Conservation (phyloP, 352 stramenopile genomes). For the Phytophthora cajani region DNA sequence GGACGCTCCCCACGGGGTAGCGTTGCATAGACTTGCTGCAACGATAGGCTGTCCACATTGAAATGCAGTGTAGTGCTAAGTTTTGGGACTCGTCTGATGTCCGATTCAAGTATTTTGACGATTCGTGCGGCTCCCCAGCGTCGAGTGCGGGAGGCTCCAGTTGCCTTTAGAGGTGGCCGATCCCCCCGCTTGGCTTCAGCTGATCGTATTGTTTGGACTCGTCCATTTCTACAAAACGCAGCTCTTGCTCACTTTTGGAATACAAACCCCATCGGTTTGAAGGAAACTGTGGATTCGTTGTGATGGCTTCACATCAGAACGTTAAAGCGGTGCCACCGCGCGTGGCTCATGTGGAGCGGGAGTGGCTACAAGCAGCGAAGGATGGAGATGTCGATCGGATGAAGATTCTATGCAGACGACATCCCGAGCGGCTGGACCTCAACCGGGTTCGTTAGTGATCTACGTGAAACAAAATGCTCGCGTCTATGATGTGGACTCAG, state of each 20-base stretch:
- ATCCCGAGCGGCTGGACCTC: slow-evolving; percentile 13
- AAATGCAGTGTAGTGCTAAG: neutral
- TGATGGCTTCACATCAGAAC: neutral
- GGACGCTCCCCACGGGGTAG: neutral
- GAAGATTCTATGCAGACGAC: neutral
- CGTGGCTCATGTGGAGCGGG: neutral
- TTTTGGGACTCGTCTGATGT: slow-evolving; percentile 13
- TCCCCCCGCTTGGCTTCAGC: neutral
- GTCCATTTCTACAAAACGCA: slow-evolving; percentile 8
- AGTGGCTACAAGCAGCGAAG: slow-evolving; percentile 12
- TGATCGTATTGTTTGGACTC: neutral
- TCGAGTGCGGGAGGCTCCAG: neutral
- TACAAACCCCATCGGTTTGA: neutral
- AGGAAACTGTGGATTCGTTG: neutral
- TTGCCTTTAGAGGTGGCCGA: neutral
- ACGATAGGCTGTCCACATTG: slow-evolving; percentile 11
- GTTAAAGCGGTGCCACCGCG: neutral
- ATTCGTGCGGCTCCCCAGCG: neutral
- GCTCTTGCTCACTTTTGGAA: neutral
- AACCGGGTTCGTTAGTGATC: slow-evolving; percentile 8
- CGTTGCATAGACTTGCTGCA: neutral
- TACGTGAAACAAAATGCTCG: neutral
- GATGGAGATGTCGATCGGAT: slow-evolving; percentile 14
- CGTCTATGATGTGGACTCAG: neutral
- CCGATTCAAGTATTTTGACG: slow-evolving; percentile 12